These are phyloP conservation scores for Chaetomium cochliodes DNA, from an alignment of 495 filamentous ascomycete species.

Conservation along the genomic window DNA sequence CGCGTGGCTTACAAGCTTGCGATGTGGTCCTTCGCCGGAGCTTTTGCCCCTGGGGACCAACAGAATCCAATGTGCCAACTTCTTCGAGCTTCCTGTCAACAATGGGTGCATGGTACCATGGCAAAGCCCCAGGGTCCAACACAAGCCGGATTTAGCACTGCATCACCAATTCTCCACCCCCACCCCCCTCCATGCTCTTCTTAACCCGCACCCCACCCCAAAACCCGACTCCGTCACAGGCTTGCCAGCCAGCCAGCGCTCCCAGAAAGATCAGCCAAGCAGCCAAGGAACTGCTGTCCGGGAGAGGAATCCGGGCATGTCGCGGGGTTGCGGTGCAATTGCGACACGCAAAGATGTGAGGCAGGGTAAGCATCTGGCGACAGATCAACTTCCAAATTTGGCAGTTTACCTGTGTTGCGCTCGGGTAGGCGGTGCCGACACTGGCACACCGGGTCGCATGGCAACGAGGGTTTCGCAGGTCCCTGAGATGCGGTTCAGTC, in stretches of 20 bases:
- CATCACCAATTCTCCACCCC: neutral
- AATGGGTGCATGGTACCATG: neutral
- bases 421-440: neutral
- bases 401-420: neutral
- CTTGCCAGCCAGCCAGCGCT: too few species aligned
- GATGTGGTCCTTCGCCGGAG: neutral
- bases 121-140: constrained; percentile 7
- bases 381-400: neutral
- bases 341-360: neutral
- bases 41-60: constrained; percentile 3
- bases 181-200: neutral
- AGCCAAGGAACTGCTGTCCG: neutral
- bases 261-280: constrained; percentile 1
- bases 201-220: neutral
- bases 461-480: neutral
- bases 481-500: neutral
- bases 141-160: constrained; percentile 5
- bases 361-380: neutral
- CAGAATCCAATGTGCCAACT: neutral
- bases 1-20: neutral
- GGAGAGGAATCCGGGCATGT: neutral
- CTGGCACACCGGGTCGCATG: neutral
- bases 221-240: too few species aligned
- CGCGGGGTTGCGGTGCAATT: neutral
- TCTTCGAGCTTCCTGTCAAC: neutral